Evolutionary conservation across 768 basidiomycete species (phyloP).

Genomic region (Favolaschia claudopus): DNA sequence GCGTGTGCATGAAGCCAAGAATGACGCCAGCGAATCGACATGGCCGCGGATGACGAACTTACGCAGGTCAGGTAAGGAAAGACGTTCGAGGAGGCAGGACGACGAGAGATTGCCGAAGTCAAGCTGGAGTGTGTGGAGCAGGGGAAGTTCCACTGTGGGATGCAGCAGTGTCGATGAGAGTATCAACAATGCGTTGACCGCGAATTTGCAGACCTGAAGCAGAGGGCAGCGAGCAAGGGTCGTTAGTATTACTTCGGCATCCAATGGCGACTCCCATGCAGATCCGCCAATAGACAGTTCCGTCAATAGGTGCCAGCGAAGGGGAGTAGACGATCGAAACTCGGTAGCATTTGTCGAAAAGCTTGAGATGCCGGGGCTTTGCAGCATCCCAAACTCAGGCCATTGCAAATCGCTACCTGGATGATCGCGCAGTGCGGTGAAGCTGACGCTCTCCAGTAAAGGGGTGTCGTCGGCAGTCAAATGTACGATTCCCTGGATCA

Average conservation of each 20-base stretch:
- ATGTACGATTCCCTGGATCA: neutral
- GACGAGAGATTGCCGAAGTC: neutral
- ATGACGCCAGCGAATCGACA: neutral
- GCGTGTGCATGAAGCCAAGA: neutral
- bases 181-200: neutral
- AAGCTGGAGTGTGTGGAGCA: neutral
- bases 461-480: neutral
- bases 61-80: neutral
- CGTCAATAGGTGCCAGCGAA: too few relatives aligned
- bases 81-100: neutral
- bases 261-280: too few relatives aligned
- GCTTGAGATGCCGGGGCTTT: too few relatives aligned
- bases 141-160: neutral
- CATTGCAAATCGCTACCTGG: too few relatives aligned
- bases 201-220: neutral
- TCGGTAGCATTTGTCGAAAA: too few relatives aligned
- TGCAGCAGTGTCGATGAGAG: too few relatives aligned
- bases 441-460: neutral
- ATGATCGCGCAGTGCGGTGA: neutral
- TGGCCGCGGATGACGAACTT: neutral
- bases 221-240: neutral
- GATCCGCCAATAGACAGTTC: too few relatives aligned
- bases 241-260: too few relatives aligned
- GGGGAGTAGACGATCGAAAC: too few relatives aligned
- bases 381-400: too few relatives aligned